Conservation (phyloP, 2,329 filamentous ascomycete species). For the Ascochyta pisi region DNA sequence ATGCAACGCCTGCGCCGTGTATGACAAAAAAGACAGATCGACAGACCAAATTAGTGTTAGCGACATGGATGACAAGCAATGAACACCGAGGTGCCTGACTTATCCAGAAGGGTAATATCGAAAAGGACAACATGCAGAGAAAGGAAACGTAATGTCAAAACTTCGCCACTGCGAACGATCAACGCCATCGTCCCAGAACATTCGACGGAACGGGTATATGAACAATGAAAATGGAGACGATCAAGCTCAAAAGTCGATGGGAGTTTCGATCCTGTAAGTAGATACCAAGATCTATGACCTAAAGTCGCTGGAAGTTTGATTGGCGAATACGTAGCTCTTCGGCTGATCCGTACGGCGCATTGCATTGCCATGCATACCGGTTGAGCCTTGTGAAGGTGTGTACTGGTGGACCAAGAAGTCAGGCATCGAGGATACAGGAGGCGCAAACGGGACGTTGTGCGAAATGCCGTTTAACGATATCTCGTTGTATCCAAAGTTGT, state of each 20-base stretch:
- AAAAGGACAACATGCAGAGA: neutral
- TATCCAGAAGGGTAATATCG: neutral
- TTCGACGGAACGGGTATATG: neutral
- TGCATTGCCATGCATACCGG: conserved; percentile 37
- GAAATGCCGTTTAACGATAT: conserved; percentile 40
- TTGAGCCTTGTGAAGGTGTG: conserved; percentile 51
- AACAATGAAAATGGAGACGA: neutral
- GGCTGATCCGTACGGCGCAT: conserved; percentile 42
- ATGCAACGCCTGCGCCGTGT: conserved; percentile 15
- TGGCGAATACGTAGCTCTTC: conserved; percentile 58
- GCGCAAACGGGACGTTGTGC: conserved; percentile 45
- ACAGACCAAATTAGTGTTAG: conserved; percentile 15
- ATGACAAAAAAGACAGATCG: neutral
- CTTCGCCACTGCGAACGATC: neutral
- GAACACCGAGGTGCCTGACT: neutral
- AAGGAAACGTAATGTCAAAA: neutral
- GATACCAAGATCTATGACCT: conserved; percentile 1
- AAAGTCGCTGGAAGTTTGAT: conserved; percentile 55
- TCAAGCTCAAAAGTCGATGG: neutral
- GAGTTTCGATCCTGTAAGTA: neutral
- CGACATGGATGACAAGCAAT: neutral
- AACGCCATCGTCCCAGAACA: neutral
- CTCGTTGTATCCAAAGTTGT: conserved; percentile 38
- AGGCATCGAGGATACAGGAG: conserved; percentile 39
- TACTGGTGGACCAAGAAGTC: conserved; percentile 58